phyloP scores from a whole-genome alignment of 2,329 filamentous ascomycete genomes.

The Ophioceras dolichostomum region DNA sequence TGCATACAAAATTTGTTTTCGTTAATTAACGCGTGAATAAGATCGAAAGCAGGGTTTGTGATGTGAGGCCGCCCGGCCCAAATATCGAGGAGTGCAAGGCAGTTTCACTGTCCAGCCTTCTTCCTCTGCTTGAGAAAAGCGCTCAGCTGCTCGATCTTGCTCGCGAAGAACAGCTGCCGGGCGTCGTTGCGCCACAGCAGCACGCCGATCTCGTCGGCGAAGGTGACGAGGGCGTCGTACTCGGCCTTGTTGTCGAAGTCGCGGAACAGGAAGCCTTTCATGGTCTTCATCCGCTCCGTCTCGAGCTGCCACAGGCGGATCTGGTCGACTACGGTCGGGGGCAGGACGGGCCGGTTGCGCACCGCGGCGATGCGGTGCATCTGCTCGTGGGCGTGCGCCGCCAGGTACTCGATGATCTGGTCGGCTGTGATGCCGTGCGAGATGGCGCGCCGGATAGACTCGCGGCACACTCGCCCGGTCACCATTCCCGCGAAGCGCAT shows the following conservation, averaged over 20 bases:
- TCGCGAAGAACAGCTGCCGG: constrained; percentile 82
- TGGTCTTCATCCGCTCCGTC: constrained; percentile 83
- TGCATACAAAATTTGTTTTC: too few relatives aligned
- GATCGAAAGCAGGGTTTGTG: too few relatives aligned
- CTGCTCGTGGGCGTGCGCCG: constrained; percentile 87
- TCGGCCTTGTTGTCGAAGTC: constrained; percentile 67
- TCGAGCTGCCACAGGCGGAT: constrained; percentile 97
- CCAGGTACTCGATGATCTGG: constrained; percentile 89
- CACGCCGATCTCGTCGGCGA: constrained; percentile 86
- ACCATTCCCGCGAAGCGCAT: constrained; percentile 93
- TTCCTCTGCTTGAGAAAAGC: constrained; percentile 63
- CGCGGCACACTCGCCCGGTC: constrained; percentile 78
- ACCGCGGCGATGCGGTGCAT: constrained; percentile 58
- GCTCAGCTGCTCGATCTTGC: constrained; percentile 76
- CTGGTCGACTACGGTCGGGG: constrained; percentile 93
- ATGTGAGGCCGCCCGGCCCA: too few relatives aligned
- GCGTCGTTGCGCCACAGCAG: constrained; percentile 74
- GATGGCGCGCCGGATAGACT: constrained; percentile 79
- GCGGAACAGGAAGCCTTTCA: constrained; percentile 74
- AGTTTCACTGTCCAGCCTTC: constrained; percentile 27
- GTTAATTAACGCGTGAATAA: too few relatives aligned
- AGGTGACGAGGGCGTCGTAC: constrained; percentile 58
- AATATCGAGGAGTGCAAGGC: too few relatives aligned
- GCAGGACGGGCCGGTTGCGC: constrained; percentile 59
- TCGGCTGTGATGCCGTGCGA: constrained; percentile 84